phyloP scores from a whole-genome alignment of 2,329 filamentous ascomycete species.

The Diaporthe batatas region DNA sequence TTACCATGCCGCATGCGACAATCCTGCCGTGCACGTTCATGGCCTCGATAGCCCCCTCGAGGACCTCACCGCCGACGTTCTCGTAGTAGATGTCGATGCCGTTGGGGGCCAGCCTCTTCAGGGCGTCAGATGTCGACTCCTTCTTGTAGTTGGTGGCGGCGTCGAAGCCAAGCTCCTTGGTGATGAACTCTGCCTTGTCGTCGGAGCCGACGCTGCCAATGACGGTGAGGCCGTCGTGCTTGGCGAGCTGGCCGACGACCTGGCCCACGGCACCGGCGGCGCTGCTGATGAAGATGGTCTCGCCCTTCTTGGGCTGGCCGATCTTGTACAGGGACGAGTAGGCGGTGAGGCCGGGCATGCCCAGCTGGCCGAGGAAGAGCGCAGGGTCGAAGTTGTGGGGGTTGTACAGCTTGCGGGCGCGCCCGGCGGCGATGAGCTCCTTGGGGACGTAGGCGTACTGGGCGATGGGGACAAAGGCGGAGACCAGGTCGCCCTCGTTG shows the following conservation, averaged over 20 bases:
- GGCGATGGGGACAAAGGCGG: conserved; percentile 69
- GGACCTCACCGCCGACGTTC: conserved; percentile 66
- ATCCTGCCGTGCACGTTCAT: conserved; percentile 76
- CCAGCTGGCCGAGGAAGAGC: conserved; percentile 79
- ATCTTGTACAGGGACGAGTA: conserved; percentile 75
- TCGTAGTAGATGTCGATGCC: conserved; percentile 79
- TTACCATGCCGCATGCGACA: conserved; percentile 72
- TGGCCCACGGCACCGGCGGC: conserved; percentile 87
- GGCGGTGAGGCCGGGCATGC: conserved; percentile 62
- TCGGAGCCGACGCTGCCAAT: conserved; percentile 85
- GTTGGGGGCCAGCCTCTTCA: conserved; percentile 78
- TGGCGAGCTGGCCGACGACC: conserved; percentile 85
- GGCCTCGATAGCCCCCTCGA: conserved; percentile 59
- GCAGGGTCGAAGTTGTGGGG: conserved; percentile 74
- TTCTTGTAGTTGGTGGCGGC: conserved; percentile 90
- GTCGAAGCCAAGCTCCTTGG: conserved; percentile 65
- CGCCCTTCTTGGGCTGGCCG: conserved; percentile 78
- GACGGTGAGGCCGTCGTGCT: conserved; percentile 82
- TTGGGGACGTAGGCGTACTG: conserved; percentile 75
- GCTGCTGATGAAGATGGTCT: conserved; percentile 86
- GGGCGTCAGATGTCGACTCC: conserved; percentile 76
- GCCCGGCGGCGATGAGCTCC: conserved; percentile 52
- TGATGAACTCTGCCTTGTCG: conserved; percentile 79
- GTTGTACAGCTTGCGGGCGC: conserved; percentile 73
- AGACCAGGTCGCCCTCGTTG: conserved; percentile 75